Evolutionary conservation across 106 monocot genomes (phyloP).

Genomic region (Allium cepa): DNA sequence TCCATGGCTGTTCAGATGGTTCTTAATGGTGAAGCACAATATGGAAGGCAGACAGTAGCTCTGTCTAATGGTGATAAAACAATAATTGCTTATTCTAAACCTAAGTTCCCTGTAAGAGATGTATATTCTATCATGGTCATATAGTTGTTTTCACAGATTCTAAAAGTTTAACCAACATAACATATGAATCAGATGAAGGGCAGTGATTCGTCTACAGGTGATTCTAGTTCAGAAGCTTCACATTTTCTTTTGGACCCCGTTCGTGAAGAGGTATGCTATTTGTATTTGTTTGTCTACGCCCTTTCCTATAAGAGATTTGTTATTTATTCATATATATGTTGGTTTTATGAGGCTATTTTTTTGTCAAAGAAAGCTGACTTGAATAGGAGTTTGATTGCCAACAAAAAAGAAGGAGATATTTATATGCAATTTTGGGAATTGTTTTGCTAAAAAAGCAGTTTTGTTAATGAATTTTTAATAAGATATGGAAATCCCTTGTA

Average conservation of each 20-base stretch:
- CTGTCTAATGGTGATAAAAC: slow-evolving; percentile 47
- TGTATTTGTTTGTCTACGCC: too few relatives aligned
- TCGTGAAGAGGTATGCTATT: slow-evolving; percentile 32
- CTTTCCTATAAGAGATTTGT: too few relatives aligned
- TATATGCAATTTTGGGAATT: too few relatives aligned
- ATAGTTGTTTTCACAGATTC: neutral
- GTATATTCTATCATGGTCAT: neutral
- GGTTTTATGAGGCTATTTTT: too few relatives aligned
- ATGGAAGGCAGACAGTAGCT: slow-evolving; percentile 50
- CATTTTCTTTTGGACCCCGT: slow-evolving; percentile 32
- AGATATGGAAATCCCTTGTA: too few relatives aligned
- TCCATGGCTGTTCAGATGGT: slow-evolving; percentile 30
- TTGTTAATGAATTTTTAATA: too few relatives aligned
- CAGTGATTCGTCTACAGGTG: slow-evolving; percentile 35
- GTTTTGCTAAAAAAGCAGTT: too few relatives aligned
- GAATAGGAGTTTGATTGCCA: too few relatives aligned
- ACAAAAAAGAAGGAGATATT: too few relatives aligned
- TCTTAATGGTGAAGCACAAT: slow-evolving; percentile 48
- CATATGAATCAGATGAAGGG: slow-evolving; percentile 26
- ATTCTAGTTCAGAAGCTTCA: slow-evolving; percentile 54
- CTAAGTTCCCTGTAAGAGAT: slow-evolving; percentile 22
- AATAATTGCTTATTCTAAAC: slow-evolving; percentile 64
- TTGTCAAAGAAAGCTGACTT: too few relatives aligned
- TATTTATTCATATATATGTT: too few relatives aligned
- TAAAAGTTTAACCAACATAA: neutral